phyloP scores from a whole-genome alignment of 2,329 filamentous ascomycete genomes.

The Xylogone sp. region DNA sequence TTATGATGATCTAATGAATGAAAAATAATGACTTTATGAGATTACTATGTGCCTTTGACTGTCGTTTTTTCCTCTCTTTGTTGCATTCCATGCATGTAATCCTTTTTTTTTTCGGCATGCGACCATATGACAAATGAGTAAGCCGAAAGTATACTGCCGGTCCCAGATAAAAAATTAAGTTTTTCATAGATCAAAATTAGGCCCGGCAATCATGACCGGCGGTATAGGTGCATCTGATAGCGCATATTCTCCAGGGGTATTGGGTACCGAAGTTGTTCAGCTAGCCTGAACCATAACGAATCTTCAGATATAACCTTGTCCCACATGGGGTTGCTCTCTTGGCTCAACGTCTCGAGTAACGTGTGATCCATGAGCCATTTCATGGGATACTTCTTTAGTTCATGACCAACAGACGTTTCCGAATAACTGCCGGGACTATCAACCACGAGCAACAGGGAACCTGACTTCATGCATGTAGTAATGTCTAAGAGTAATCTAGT shows the following conservation, averaged over 20 bases:
- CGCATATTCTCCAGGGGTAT: conserved; percentile 92
- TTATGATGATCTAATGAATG: neutral
- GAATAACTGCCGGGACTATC: conserved; percentile 95
- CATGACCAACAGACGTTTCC: conserved; percentile 62
- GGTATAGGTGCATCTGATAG: conserved; percentile 86
- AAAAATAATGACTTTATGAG: neutral
- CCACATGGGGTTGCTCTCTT: conserved; percentile 50
- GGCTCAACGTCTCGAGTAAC: conserved; percentile 46
- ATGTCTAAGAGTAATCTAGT: conserved; percentile 72
- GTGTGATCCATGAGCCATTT: conserved; percentile 87
- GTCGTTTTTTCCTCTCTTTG: no score
- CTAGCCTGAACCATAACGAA: conserved; percentile 79
- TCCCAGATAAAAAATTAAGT: no score
- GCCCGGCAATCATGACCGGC: conserved; percentile 27
- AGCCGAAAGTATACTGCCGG: no score
- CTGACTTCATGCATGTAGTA: conserved; percentile 51
- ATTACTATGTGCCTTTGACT: no score
- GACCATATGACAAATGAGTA: no score
- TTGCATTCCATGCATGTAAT: no score
- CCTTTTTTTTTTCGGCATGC: no score
- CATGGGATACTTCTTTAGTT: conserved; percentile 79
- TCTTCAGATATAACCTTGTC: conserved; percentile 71
- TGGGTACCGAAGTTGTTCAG: conserved; percentile 66
- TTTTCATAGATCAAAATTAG: no score
- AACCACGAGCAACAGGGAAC: conserved; percentile 74